Base-by-base conservation (phyloP, 441 rosid species). In the Oxalis stricta region DNA sequence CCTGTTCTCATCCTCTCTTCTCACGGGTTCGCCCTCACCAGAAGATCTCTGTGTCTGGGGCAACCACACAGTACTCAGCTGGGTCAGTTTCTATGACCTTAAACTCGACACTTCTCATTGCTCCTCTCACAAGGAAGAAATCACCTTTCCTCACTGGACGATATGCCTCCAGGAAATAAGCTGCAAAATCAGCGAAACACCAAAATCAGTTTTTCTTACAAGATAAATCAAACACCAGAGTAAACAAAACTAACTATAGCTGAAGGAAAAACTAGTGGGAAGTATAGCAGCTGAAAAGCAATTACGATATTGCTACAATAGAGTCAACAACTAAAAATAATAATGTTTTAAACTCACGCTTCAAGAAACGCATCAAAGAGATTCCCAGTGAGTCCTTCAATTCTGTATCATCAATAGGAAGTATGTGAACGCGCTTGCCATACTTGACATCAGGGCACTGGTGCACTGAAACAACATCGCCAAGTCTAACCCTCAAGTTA, bases 361-460 rank as follows among this genome's bases (percentile, higher is more conserved):
- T 65, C 49, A 74, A 58, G n/a, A 53, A 54, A 68, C 31, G 64
- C 82, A 58, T 71, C 75, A 26, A 74, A 70, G 43, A 75, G 61
- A 60, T 75, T 66, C 37, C 75, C 77, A 47, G 77, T 75, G 0
- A 75, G 64, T 6, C 82, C 75, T 59, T 75, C 77, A n/a, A 68
- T 60, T n/a, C n/a, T 11, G 82, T 65, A 52, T 74, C 81, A 71
- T 74, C 77, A 13, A 74, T 55, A 0, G 81, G 81, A 52, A 67
- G 64, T 49, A 61, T 68, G 36, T 70, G 76, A 44, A 67, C 66
- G 26, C 58, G 66, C 44, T 36, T 61, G 18, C 70, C 80, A 14
- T 70, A 61, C 63, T 67, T 73, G 26, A 73, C 72, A 43, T 70
- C 65, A 15, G 74, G 74, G 43, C 72, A 70, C 17, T 53, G 67